These are phyloP conservation scores for Cicer bijugum DNA, from an alignment of 306 rosid species.

Conservation along the genomic window DNA sequence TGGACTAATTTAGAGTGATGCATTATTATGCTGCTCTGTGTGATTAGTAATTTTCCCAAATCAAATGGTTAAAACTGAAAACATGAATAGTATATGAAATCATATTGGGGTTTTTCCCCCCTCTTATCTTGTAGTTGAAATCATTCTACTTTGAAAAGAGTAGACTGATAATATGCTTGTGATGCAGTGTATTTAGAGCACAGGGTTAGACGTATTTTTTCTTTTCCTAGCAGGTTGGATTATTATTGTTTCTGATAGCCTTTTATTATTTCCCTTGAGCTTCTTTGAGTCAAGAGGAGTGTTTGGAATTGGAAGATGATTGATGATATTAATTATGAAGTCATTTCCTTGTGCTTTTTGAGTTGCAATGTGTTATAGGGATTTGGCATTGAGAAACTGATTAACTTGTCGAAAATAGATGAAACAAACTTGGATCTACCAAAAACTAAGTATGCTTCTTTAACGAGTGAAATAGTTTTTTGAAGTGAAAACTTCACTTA, in stretches of 20 bases:
- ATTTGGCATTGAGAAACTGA: slow-evolving; percentile 14
- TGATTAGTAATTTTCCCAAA: neutral
- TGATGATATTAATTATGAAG: neutral
- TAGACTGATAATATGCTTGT: neutral
- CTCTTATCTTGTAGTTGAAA: neutral
- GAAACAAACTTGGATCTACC: slow-evolving; percentile 8
- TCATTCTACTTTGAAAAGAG: slow-evolving; percentile 3
- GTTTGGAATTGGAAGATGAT: slow-evolving; percentile 12
- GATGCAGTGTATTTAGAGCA: neutral
- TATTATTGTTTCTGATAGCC: slow-evolving; percentile 8
- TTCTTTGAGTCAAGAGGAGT: neutral
- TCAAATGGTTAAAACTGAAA: neutral
- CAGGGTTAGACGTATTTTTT: neutral
- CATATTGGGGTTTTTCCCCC: neutral
- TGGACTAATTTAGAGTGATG: neutral
- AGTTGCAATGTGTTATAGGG: slow-evolving; percentile 1
- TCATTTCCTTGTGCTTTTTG: slow-evolving; percentile 8
- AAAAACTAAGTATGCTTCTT: neutral
- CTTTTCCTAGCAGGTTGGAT: neutral
- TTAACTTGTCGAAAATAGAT: neutral
- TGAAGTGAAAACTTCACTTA: slow-evolving; percentile 4
- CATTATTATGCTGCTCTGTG: neutral
- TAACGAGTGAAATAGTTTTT: neutral
- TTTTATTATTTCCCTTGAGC: slow-evolving; percentile 9
- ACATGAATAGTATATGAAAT: neutral